Evolutionary conservation across 495 filamentous ascomycete species (phyloP), one percentile per base, ranked within the genome.

Genomic region (Choiromyces venosus): DNA sequence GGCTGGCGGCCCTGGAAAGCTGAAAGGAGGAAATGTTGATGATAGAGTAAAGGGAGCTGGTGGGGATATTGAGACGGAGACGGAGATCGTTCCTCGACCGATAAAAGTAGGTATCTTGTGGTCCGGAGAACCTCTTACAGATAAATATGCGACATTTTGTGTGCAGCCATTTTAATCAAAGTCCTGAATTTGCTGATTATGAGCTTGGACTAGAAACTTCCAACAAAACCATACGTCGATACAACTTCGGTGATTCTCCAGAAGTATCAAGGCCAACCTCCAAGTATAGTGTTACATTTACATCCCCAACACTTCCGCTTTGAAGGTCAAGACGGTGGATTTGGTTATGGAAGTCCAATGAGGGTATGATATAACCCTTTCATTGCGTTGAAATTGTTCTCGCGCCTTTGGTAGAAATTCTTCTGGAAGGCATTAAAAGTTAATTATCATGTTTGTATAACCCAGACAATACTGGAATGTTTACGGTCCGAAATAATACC

Each of bases 281-380:
- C 96, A 0, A 97, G 93, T 16, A 84, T 98, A 12, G 88, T 93
- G 61, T 83, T 99, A 44, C 93, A 98, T 83, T 84, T 99, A 1
- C 89, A 97, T 80, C 87, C 89, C 4, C 91, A 86, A 6, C 88
- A 97, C 83, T 97, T 96, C 81, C 91, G 92, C 67, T 96, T 99
- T 82, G 95, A 98, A 76, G 89, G 93, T 73, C 94, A 97, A 83
- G 93, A 97, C 82, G 93, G 94, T 74, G 92, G 90, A 80, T 97
- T 97, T 76, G 85, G 87, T 1, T 97, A 97, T 82, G 91, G 91
- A 74, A 97, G 93, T 9, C 92, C 94, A 66, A 97, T 98, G 93
- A 89, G 87, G 77, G 83, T 92, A 71, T 87, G 76, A 71, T 74
- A 36, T 9, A 19, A 40, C 61, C 65, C 46, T 65, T 56, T 40